These are phyloP conservation scores for Alternaria alternata DNA, from an alignment of 2,329 filamentous ascomycete species.

Conservation along the genomic window DNA sequence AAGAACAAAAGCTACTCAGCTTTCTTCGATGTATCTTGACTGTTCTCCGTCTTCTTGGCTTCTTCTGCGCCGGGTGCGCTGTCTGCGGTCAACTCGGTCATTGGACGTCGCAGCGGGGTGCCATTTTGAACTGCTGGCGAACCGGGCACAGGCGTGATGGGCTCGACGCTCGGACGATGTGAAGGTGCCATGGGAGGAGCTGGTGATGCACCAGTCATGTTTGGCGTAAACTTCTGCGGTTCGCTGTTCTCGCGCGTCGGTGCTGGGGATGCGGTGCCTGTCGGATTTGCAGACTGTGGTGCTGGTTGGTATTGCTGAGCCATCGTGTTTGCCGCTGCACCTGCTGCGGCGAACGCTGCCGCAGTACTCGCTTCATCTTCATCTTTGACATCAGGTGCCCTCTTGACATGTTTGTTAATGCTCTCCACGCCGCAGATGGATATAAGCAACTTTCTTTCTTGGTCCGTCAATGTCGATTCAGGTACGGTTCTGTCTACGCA, in stretches of 20 bases:
- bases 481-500: constrained; percentile 39
- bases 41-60: constrained; percentile 12
- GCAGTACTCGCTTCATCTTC: constrained; percentile 37
- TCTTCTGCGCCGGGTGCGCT: constrained; percentile 20
- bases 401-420: constrained; percentile 26
- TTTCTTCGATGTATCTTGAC: background rate
- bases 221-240: constrained; percentile 40
- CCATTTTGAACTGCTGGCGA: constrained; percentile 43
- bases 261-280: constrained; percentile 9
- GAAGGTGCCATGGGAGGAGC: constrained; percentile 23
- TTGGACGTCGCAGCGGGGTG: constrained; percentile 29
- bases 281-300: constrained; percentile 8
- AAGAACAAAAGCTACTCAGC: constrained; percentile 13
- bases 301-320: constrained; percentile 5
- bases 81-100: constrained; percentile 26
- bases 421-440: constrained; percentile 36
- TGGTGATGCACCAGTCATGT: constrained; percentile 32
- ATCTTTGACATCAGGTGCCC: constrained; percentile 18
- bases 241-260: constrained; percentile 17
- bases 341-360: constrained; percentile 47
- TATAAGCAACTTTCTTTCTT: constrained; percentile 34
- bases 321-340: constrained; percentile 36
- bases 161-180: constrained; percentile 47
- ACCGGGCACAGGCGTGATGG: constrained; percentile 47
- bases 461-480: constrained; percentile 31